Percentiles rank a stretch among this genome's conserved stretches.
Evolutionary conservation across 495 filamentous ascomycete species (phyloP).

Genomic region (Amphirosellinia nigrospora): DNA sequence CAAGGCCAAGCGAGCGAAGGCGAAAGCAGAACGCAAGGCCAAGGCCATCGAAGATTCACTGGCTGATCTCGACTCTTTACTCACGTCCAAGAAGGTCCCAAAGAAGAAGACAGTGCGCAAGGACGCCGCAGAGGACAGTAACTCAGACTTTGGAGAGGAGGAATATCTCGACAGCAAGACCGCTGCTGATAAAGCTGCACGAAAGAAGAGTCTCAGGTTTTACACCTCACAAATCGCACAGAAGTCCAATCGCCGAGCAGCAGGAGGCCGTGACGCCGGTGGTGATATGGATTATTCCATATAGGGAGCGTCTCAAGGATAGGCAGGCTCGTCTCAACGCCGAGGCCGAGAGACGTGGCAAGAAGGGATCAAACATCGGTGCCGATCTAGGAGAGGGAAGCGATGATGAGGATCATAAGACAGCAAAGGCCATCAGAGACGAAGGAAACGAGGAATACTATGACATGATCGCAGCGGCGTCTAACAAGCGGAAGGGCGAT

Average conservation of each 20-base stretch:
- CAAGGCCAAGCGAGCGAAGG: slow-evolving; percentile 49
- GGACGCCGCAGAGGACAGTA: slow-evolving; percentile 47
- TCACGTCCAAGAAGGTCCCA: slow-evolving; percentile 48
- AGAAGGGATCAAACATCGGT: slow-evolving; percentile 63
- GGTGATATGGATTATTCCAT: slow-evolving; percentile 90
- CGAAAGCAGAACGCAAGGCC: slow-evolving; percentile 36
- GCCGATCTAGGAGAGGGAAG: slow-evolving; percentile 64
- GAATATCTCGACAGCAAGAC: slow-evolving; percentile 52
- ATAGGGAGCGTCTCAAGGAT: slow-evolving; percentile 85
- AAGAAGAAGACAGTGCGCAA: slow-evolving; percentile 47
- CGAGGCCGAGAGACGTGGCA: slow-evolving; percentile 84
- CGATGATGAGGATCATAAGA: slow-evolving; percentile 67
- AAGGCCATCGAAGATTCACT: slow-evolving; percentile 54
- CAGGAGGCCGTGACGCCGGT: slow-evolving; percentile 81
- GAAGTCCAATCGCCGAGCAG: slow-evolving; percentile 83
- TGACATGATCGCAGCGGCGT: slow-evolving; percentile 76
- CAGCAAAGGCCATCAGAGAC: slow-evolving; percentile 50
- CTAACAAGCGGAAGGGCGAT: slow-evolving; percentile 76
- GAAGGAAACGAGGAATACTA: slow-evolving; percentile 86
- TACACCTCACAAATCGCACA: slow-evolving; percentile 96
- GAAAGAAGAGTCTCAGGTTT: slow-evolving; percentile 89
- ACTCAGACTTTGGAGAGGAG: slow-evolving; percentile 72
- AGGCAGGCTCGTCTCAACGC: slow-evolving; percentile 82
- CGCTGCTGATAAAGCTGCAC: slow-evolving; percentile 79
- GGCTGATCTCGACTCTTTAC: slow-evolving; percentile 52